Evolutionary conservation across 805 yeast genomes (phyloP).

Genomic region (Lachancea mirantina): DNA sequence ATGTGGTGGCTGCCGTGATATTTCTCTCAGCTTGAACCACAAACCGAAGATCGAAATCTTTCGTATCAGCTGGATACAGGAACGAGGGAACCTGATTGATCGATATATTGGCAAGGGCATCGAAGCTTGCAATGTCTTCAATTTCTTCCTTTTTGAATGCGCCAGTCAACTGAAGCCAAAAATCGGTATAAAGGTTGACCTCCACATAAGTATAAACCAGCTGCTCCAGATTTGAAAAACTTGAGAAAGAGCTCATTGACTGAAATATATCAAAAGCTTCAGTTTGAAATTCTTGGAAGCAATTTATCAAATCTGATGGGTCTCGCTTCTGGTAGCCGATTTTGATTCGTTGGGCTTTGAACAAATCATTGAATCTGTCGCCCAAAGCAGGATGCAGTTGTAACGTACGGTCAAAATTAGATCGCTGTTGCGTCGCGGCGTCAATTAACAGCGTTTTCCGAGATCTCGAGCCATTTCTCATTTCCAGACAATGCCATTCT

Average conservation of each 20-base stretch:
- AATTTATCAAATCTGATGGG: not conserved
- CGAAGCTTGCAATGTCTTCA: constrained; percentile 17
- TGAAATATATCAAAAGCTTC: constrained; percentile 2
- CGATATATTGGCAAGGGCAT: constrained; percentile 30
- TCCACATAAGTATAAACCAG: constrained; percentile 69
- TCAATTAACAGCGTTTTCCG: not conserved
- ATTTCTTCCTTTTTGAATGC: constrained; percentile 21
- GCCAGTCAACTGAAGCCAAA: constrained; percentile 47
- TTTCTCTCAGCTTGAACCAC: constrained; percentile 35
- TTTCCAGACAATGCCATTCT: constrained; percentile 8
- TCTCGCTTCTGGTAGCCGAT: not conserved
- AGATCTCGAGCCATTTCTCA: not conserved
- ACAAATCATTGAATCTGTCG: constrained; percentile 3
- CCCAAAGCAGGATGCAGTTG: constrained; percentile 6
- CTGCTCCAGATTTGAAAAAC: constrained; percentile 35
- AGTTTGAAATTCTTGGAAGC: constrained; percentile 2
- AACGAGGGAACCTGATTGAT: constrained; percentile 40
- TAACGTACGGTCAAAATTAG: constrained; percentile 8
- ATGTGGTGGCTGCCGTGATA: constrained; percentile 44
- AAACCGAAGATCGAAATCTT: constrained; percentile 24
- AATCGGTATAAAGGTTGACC: constrained; percentile 51
- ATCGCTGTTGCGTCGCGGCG: constrained; percentile 1
- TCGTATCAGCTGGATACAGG: constrained; percentile 32
- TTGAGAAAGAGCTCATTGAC: constrained; percentile 9
- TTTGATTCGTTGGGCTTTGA: constrained; percentile 2